Evolutionary conservation across 129 eudicot species (phyloP).

Genomic region (Helichrysum umbraculigerum): DNA sequence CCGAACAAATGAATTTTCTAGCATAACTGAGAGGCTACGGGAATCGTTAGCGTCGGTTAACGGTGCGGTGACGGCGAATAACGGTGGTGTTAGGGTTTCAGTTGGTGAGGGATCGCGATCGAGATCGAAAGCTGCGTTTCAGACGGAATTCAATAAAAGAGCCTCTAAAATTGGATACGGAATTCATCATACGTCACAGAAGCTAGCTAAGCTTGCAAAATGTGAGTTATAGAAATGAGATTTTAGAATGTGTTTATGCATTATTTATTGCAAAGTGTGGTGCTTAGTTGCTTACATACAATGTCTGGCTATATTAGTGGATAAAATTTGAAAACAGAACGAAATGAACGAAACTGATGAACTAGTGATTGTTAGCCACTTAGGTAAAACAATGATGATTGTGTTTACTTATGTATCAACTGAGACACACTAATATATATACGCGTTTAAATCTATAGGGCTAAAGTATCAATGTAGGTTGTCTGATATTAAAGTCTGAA

Average conservation of each 20-base stretch:
- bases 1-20: conserved; percentile 73
- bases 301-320: background rate
- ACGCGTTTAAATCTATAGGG: background rate
- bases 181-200: conserved; percentile 90
- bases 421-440: background rate
- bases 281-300: background rate
- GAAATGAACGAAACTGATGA: background rate
- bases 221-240: conserved; percentile 40
- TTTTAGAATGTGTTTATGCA: background rate
- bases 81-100: conserved; percentile 16
- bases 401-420: background rate
- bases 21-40: conserved; percentile 56
- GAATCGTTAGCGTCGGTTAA: conserved; percentile 37
- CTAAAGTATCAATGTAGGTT: background rate
- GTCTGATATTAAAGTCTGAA: background rate
- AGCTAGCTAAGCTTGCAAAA: conserved; percentile 84
- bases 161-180: conserved; percentile 92
- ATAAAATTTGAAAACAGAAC: background rate
- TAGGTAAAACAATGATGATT: conserved; percentile 5
- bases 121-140: conserved; percentile 59
- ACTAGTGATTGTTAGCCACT: background rate
- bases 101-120: conserved; percentile 51
- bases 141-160: conserved; percentile 70
- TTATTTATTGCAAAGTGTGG: background rate
- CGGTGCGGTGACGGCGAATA: conserved; percentile 30